A percentile compares a stretch with the other conserved stretches of the same genome.
These are phyloP conservation scores for Guyanaporus albipodus DNA, from an alignment of 768 basidiomycete genomes.

Conservation along the genomic window DNA sequence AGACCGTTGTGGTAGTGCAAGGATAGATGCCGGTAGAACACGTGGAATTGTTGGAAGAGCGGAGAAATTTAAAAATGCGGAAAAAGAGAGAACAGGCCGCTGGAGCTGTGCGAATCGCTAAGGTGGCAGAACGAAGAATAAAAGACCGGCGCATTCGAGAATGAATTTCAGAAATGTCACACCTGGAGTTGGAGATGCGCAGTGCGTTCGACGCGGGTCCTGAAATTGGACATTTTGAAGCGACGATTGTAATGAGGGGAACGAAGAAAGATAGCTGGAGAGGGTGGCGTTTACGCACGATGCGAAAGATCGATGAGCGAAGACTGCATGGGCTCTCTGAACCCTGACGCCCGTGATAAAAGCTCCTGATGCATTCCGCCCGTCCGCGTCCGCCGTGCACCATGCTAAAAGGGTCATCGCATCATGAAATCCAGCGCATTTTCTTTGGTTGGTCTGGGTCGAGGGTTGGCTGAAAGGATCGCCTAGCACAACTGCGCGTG, in stretches of 20 bases:
- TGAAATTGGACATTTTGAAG: conserved; percentile 4
- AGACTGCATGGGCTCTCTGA: no score
- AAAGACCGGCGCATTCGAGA: neutral
- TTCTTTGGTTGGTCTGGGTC: no score
- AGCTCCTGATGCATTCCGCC: neutral
- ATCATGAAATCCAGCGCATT: no score
- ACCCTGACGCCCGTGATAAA: no score
- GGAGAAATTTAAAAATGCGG: conserved; percentile 10
- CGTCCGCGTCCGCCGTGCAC: neutral
- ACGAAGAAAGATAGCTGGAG: no score
- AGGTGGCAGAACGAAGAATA: neutral
- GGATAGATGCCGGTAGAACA: neutral
- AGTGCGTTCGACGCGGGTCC: conserved; percentile 9
- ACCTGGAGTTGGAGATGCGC: conserved; percentile 10
- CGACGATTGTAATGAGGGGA: neutral
- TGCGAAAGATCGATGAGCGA: no score
- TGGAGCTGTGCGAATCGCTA: conserved; percentile 5
- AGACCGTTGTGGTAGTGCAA: conserved; percentile 5
- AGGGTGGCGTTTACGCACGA: no score
- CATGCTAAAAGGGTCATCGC: neutral
- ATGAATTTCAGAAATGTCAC: neutral
- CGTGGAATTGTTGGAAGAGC: conserved; percentile 6
- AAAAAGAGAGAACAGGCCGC: conserved; percentile 1
- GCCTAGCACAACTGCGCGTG: conserved; percentile 3
- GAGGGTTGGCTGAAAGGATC: neutral